These are phyloP conservation scores for Luzula sylvatica DNA, from an alignment of 176 grass and related monocot species.

Conservation along the genomic window DNA sequence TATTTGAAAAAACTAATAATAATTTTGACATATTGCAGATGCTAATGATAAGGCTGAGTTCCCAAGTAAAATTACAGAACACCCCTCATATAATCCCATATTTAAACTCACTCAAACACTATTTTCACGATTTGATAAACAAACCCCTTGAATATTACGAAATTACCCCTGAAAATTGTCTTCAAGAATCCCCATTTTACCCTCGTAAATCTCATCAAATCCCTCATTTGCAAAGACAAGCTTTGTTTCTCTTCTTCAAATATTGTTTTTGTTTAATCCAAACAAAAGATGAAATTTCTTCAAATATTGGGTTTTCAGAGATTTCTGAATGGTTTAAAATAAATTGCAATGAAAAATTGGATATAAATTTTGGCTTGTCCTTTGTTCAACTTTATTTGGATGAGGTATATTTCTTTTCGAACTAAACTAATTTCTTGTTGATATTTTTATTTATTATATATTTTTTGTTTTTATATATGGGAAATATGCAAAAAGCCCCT, in stretches of 20 bases:
- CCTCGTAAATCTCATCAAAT: constrained; percentile 31
- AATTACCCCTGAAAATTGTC: constrained; percentile 33
- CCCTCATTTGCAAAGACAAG: constrained; percentile 63
- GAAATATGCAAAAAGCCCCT: not conserved
- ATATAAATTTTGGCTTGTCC: constrained; percentile 39
- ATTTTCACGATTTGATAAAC: constrained; percentile 61
- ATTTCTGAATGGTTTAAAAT: constrained; percentile 70
- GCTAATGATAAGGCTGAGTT: constrained; percentile 60
- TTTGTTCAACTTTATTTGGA: constrained; percentile 84
- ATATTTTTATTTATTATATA: not conserved
- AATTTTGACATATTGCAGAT: constrained; percentile 39
- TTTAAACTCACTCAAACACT: constrained; percentile 43
- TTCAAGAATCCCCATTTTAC: constrained; percentile 69
- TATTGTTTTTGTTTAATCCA: constrained; percentile 47
- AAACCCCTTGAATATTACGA: constrained; percentile 25
- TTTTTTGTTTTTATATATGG: constrained; percentile 11
- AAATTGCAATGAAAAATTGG: constrained; percentile 40
- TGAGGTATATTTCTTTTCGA: constrained; percentile 44
- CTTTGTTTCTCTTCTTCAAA: constrained; percentile 50
- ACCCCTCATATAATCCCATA: constrained; percentile 41
- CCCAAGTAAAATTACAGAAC: constrained; percentile 26
- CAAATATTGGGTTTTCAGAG: constrained; percentile 40
- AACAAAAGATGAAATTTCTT: constrained; percentile 29
- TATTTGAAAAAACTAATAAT: constrained; percentile 7
- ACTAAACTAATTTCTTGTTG: not conserved